Conservation (phyloP, 371 early-diverging fungal genomes). For the Haplosporangium sp. region DNA sequence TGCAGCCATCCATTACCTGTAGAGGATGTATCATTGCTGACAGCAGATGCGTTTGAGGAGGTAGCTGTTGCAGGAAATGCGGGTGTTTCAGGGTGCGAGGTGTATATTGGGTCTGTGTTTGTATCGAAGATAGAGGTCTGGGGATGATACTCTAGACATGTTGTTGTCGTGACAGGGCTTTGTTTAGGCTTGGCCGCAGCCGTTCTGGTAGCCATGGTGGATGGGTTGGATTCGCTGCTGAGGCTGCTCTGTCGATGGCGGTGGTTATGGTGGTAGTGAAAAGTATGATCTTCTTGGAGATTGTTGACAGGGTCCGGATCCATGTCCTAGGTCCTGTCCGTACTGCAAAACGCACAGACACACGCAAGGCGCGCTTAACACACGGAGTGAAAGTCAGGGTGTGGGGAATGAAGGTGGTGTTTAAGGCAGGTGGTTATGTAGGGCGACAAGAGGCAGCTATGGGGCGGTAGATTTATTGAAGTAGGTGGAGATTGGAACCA, state of each 20-base stretch:
- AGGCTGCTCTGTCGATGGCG: conserved; percentile 5
- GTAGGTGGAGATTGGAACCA: no score
- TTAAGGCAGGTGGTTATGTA: no score
- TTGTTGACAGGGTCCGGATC: conserved; percentile 24
- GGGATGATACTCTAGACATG: conserved; percentile 12
- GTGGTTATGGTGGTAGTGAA: background rate
- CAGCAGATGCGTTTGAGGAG: conserved; percentile 3
- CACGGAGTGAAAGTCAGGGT: background rate
- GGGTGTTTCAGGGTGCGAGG: conserved; percentile 1
- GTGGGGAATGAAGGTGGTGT: background rate
- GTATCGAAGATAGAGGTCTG: conserved; percentile 2
- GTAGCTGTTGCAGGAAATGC: conserved; percentile 13
- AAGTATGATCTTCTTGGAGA: conserved; percentile 7
- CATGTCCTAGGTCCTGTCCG: conserved; percentile 12
- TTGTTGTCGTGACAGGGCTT: conserved; percentile 16
- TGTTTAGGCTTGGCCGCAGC: conserved; percentile 34
- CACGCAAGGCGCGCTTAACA: background rate
- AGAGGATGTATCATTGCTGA: background rate
- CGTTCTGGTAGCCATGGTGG: conserved; percentile 21
- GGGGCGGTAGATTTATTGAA: no score
- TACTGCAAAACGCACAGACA: background rate
- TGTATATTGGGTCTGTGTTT: background rate
- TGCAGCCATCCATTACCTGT: background rate
- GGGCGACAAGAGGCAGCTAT: no score
- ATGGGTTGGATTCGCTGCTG: background rate